A percentile compares a stretch with the other conserved stretches of the same genome.
Conservation (phyloP, 306 rosid genomes). For the Citrullus amarus region DNA sequence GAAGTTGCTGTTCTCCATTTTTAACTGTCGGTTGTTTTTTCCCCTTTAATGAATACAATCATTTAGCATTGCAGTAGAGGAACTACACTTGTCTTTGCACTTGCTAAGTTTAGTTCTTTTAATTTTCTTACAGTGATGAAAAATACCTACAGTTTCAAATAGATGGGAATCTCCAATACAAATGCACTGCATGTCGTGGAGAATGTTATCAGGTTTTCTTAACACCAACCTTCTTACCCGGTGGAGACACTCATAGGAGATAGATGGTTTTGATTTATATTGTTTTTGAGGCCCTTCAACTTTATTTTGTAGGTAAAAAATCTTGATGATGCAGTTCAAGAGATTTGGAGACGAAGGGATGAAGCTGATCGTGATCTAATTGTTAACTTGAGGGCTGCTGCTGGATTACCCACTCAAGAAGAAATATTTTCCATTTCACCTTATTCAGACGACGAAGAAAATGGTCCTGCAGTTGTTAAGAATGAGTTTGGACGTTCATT, state of each 20-base stretch:
- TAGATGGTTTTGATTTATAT: background rate
- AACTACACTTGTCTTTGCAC: background rate
- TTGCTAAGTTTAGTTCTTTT: background rate
- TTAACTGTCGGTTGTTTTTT: background rate
- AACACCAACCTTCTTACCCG: background rate
- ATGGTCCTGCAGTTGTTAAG: constrained; percentile 46
- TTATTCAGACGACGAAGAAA: constrained; percentile 88
- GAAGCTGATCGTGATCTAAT: constrained; percentile 61
- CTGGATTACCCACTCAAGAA: constrained; percentile 89
- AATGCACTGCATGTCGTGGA: constrained; percentile 93
- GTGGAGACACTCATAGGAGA: background rate
- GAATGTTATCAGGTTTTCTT: constrained; percentile 80
- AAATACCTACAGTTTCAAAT: constrained; percentile 84
- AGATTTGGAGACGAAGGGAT: constrained; percentile 93
- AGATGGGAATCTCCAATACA: constrained; percentile 87
- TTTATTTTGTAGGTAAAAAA: constrained; percentile 50
- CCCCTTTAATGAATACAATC: background rate
- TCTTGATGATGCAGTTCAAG: constrained; percentile 90
- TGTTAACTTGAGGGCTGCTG: constrained; percentile 81
- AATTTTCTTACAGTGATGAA: constrained; percentile 63
- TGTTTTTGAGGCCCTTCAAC: constrained; percentile 3
- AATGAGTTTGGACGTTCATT: constrained; percentile 67
- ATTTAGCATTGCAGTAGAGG: background rate
- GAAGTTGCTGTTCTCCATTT: background rate
- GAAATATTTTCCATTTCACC: constrained; percentile 86